These are phyloP conservation scores for Exophiala oligosperma DNA, from an alignment of 2,329 filamentous ascomycete genomes.

Conservation along the genomic window DNA sequence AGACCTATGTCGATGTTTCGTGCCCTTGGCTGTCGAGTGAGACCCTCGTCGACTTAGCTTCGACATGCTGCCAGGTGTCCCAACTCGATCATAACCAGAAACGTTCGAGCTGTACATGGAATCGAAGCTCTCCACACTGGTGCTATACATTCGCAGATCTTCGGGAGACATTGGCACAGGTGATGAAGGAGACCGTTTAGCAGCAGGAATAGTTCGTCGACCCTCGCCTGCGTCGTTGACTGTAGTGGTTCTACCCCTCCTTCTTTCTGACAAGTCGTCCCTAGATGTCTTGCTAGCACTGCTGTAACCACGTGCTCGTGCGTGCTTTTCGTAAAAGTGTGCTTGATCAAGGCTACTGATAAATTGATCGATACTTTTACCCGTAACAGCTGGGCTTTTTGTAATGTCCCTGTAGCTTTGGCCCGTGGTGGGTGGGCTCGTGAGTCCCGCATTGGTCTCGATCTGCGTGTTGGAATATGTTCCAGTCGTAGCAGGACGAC, in stretches of 20 bases:
- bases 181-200: conserved; percentile 86
- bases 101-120: conserved; percentile 47
- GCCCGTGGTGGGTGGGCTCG: conserved; percentile 39
- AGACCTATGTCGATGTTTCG: conserved; percentile 38
- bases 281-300: conserved; percentile 30
- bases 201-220: conserved; percentile 68
- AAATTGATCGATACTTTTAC: conserved; percentile 75
- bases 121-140: conserved; percentile 48
- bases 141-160: conserved; percentile 58
- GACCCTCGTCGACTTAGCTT: conserved; percentile 20
- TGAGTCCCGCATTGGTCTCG: conserved; percentile 31
- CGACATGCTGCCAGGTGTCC: conserved; percentile 17
- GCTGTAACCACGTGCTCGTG: conserved; percentile 48
- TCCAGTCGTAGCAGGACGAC: conserved; percentile 33
- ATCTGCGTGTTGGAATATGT: conserved; percentile 31
- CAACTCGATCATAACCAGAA: conserved; percentile 33
- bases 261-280: conserved; percentile 48
- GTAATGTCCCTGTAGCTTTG: conserved; percentile 46
- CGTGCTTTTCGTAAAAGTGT: conserved; percentile 59
- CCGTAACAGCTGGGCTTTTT: conserved; percentile 60
- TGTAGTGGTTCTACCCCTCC: conserved; percentile 46
- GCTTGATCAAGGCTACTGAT: conserved; percentile 83
- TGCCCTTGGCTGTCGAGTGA: conserved; percentile 22
- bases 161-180: conserved; percentile 94
- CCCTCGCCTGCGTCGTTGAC: conserved; percentile 68